Conservation (phyloP, 2,329 filamentous ascomycete genomes). For the Talaromyces rugulosus region DNA sequence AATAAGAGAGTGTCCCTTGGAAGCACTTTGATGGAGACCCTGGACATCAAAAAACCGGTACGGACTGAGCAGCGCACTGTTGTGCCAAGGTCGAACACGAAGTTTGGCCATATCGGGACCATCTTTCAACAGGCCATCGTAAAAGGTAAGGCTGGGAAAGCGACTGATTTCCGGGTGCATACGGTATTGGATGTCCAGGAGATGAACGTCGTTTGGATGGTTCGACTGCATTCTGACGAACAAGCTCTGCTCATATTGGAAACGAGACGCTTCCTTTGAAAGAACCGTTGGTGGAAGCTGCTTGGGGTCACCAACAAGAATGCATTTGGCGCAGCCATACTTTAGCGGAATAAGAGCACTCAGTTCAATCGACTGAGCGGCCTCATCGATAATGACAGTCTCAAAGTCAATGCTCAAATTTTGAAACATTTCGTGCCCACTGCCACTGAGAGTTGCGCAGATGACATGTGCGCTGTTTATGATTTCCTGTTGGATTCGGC, state of each 20-base stretch:
- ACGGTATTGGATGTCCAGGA: slow-evolving; percentile 96
- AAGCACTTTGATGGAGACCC: slow-evolving; percentile 77
- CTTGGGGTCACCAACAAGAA: slow-evolving; percentile 95
- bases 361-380: slow-evolving; percentile 95
- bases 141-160: slow-evolving; percentile 89
- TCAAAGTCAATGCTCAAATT: slow-evolving; percentile 93
- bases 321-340: slow-evolving; percentile 94
- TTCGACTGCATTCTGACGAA: slow-evolving; percentile 98
- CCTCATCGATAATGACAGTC: slow-evolving; percentile 97
- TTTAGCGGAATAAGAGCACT: slow-evolving; percentile 95
- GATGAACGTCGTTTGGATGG: slow-evolving; percentile 78
- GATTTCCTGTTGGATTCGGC: slow-evolving; percentile 83
- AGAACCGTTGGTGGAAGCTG: slow-evolving; percentile 94
- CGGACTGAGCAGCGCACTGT: slow-evolving; percentile 73
- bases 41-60: slow-evolving; percentile 97
- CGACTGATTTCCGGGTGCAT: slow-evolving; percentile 97
- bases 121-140: slow-evolving; percentile 81
- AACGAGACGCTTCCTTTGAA: slow-evolving; percentile 84
- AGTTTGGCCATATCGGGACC: slow-evolving; percentile 76
- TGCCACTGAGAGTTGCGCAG: slow-evolving; percentile 91
- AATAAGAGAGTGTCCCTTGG: slow-evolving; percentile 81
- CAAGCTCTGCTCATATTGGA: slow-evolving; percentile 94
- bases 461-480: slow-evolving; percentile 87
- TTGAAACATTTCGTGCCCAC: slow-evolving; percentile 96
- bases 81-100: slow-evolving; percentile 79